Evolutionary conservation across 2,329 filamentous ascomycete species (phyloP).

Genomic region (Cercospora zeina): DNA sequence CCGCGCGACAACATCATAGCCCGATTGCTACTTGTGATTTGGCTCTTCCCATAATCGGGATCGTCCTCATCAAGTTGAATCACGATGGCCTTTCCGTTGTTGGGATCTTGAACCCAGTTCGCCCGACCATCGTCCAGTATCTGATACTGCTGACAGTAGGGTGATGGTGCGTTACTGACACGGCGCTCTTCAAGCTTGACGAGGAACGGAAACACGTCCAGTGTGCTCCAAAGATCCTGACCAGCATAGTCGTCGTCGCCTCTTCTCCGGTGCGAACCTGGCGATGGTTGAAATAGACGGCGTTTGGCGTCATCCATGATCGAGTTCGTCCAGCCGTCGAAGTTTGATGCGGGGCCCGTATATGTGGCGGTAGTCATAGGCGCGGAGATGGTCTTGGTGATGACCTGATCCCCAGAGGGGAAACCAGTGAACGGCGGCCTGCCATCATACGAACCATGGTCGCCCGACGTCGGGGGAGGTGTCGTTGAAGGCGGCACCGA

Average conservation of each 20-base stretch:
- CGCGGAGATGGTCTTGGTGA: conserved; percentile 11
- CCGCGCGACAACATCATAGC: conserved; percentile 25
- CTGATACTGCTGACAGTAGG: conserved; percentile 67
- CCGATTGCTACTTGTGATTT: conserved; percentile 25
- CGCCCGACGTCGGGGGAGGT: conserved; percentile 11
- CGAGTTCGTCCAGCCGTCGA: conserved; percentile 5
- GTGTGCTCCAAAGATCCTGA: conserved; percentile 13
- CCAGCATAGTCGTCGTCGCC: conserved; percentile 6
- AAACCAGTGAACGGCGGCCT: conserved; percentile 17
- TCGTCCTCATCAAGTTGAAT: conserved; percentile 46
- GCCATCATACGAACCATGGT: conserved; percentile 2
- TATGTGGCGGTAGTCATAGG: conserved; percentile 13
- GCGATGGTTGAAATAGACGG: not conserved
- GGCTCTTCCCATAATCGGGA: conserved; percentile 38
- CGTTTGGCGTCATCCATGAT: conserved; percentile 13
- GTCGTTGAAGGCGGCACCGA: conserved; percentile 22
- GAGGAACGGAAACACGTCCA: conserved; percentile 51
- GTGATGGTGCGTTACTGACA: conserved; percentile 44
- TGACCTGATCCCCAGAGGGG: conserved; percentile 11
- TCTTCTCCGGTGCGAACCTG: conserved; percentile 1
- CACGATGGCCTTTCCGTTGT: conserved; percentile 40
- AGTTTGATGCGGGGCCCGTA: conserved; percentile 9
- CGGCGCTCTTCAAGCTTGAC: conserved; percentile 68
- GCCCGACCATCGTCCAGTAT: conserved; percentile 56
- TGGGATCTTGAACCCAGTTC: conserved; percentile 40